Evolutionary conservation across 2,329 filamentous ascomycete species (phyloP).

Genomic region (Exophiala mesophila): DNA sequence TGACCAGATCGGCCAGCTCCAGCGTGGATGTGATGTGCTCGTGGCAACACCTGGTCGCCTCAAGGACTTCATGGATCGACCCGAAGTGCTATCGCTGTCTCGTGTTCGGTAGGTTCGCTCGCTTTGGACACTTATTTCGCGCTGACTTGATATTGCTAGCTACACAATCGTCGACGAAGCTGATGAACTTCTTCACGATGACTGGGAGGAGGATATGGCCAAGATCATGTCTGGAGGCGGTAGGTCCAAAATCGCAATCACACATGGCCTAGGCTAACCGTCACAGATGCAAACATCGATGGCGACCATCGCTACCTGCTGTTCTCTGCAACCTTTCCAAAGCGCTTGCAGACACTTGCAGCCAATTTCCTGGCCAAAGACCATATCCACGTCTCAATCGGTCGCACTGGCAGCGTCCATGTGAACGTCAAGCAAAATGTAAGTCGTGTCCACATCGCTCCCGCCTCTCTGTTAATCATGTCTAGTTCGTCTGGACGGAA

Average conservation of each 20-base stretch:
- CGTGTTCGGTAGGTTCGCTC: conserved; percentile 60
- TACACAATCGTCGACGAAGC: conserved; percentile 81
- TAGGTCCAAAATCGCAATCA: conserved; percentile 48
- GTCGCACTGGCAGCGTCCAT: conserved; percentile 78
- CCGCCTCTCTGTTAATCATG: conserved; percentile 16
- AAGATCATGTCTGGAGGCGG: conserved; percentile 76
- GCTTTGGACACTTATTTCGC: conserved; percentile 27
- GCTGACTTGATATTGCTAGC: conserved; percentile 2
- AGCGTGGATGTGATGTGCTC: conserved; percentile 81
- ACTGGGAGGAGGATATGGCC: conserved; percentile 72
- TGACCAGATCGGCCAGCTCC: conserved; percentile 67
- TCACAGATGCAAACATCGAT: conserved; percentile 66
- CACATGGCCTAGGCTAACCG: conserved; percentile 28
- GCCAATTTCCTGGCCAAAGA: conserved; percentile 68
- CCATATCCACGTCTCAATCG: conserved; percentile 76
- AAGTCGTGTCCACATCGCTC: conserved; percentile 22
- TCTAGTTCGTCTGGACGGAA: conserved; percentile 61
- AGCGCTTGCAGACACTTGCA: conserved; percentile 69
- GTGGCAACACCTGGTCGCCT: conserved; percentile 85
- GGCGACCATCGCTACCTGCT: conserved; percentile 67
- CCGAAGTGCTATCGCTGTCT: conserved; percentile 62
- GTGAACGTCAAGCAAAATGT: conserved; percentile 72
- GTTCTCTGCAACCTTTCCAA: conserved; percentile 94
- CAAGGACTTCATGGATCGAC: conserved; percentile 69
- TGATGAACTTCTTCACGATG: conserved; percentile 77